Percentiles rank a stretch among this genome's conserved stretches.
Conservation (phyloP, 2,329 filamentous ascomycete species). For the Sporothrix sp. region DNA sequence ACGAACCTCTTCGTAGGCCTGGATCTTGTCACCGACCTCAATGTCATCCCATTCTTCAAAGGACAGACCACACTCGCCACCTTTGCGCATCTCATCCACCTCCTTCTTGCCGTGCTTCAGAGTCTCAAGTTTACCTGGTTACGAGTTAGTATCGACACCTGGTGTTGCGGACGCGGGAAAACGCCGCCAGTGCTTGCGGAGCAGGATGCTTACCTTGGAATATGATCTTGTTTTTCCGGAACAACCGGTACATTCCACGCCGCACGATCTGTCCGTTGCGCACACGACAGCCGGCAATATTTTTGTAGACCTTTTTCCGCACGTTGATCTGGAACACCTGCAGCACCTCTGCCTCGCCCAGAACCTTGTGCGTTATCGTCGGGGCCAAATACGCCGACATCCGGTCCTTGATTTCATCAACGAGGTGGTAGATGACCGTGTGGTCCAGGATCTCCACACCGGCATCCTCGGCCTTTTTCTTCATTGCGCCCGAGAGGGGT, state of each 20-base stretch:
- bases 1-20: constrained; percentile 70
- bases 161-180: too few species aligned
- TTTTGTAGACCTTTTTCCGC: constrained; percentile 58
- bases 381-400: constrained; percentile 63
- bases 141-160: too few species aligned
- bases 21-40: constrained; percentile 71
- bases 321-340: constrained; percentile 78
- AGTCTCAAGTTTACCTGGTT: constrained; percentile 61
- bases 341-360: constrained; percentile 79
- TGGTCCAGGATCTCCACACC: constrained; percentile 74
- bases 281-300: constrained; percentile 80
- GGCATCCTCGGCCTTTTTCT: constrained; percentile 56
- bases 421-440: constrained; percentile 74
- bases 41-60: constrained; percentile 75
- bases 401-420: constrained; percentile 59
- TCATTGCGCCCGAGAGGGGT: constrained; percentile 55
- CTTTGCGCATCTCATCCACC: constrained; percentile 79
- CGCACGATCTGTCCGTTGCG: constrained; percentile 66
- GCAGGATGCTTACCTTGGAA: constrained; percentile 62
- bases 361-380: constrained; percentile 56
- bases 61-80: constrained; percentile 83
- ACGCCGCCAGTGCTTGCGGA: too few species aligned
- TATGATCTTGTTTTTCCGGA: constrained; percentile 59
- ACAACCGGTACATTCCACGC: constrained; percentile 57
- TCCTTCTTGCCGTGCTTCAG: constrained; percentile 93